Evolutionary conservation across 768 basidiomycete genomes (phyloP).

Genomic region (Candolleomyces efflorescens): DNA sequence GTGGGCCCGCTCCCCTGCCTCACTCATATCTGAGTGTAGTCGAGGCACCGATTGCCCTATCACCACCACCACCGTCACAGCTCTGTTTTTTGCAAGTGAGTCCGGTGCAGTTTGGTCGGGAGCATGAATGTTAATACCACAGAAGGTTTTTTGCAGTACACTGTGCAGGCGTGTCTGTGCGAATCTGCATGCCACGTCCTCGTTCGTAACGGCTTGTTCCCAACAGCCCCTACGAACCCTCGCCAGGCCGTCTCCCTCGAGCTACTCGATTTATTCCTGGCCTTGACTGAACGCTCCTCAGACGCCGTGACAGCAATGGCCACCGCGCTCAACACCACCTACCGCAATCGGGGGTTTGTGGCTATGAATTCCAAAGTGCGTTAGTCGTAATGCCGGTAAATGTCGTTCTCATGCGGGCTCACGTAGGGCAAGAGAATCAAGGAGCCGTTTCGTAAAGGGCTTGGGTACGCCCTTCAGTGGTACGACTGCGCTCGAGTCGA

Average conservation of each 20-base stretch:
- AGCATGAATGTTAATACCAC: not conserved
- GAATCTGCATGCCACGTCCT: constrained; percentile 24
- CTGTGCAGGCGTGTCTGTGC: not conserved
- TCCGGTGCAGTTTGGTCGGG: too few relatives aligned
- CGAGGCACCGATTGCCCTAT: too few relatives aligned
- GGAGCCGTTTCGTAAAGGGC: constrained; percentile 18
- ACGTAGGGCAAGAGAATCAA: constrained; percentile 14
- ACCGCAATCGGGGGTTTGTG: constrained; percentile 8
- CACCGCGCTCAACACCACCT: constrained; percentile 7
- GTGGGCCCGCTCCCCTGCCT: too few relatives aligned
- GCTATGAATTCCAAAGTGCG: constrained; percentile 1
- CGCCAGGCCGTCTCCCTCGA: constrained; percentile 12
- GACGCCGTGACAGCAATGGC: constrained; percentile 14
- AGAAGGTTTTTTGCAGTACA: not conserved
- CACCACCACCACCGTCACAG: too few relatives aligned
- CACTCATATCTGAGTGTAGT: too few relatives aligned
- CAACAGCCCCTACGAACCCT: constrained; percentile 9
- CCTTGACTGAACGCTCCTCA: constrained; percentile 13
- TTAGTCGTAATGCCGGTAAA: not conserved
- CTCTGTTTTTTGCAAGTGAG: too few relatives aligned
- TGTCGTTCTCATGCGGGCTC: not conserved
- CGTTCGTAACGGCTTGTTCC: constrained; percentile 13
- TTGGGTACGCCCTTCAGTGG: constrained; percentile 20
- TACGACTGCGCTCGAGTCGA: constrained; percentile 13
- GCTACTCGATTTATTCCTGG: constrained; percentile 12